Evolutionary conservation across 2,329 filamentous ascomycete species (phyloP).

Genomic region (Didymella exigua): DNA sequence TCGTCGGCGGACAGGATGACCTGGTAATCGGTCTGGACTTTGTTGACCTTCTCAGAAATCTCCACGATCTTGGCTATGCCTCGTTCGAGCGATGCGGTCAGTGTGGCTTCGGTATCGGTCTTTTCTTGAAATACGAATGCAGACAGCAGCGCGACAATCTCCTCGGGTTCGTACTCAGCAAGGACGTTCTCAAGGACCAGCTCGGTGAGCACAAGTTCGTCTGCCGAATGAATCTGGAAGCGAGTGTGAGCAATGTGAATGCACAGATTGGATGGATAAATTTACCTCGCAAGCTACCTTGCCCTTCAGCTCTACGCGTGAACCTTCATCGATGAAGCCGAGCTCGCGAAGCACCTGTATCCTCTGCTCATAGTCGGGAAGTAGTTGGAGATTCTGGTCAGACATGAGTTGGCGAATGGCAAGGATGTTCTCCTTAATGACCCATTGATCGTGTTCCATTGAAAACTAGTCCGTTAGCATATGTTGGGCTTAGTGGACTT

Average conservation of each 20-base stretch:
- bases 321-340: constrained; percentile 85
- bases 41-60: constrained; percentile 91
- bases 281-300: constrained; percentile 90
- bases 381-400: constrained; percentile 91
- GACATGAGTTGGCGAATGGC: constrained; percentile 88
- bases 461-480: constrained; percentile 68
- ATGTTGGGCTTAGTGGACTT: neutral
- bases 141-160: constrained; percentile 92
- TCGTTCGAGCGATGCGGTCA: constrained; percentile 80
- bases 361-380: constrained; percentile 96
- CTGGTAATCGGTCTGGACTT: constrained; percentile 86
- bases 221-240: constrained; percentile 81
- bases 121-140: constrained; percentile 98
- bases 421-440: constrained; percentile 91
- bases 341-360: constrained; percentile 91
- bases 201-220: constrained; percentile 94
- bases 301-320: constrained; percentile 91
- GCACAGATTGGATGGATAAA: neutral
- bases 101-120: constrained; percentile 77
- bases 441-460: constrained; percentile 96
- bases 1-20: constrained; percentile 91
- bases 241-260: neutral
- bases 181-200: constrained; percentile 96
- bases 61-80: constrained; percentile 85
- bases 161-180: constrained; percentile 91